phyloP scores from a whole-genome alignment of 139 green algal genomes.

The Nannochloris sp. region DNA sequence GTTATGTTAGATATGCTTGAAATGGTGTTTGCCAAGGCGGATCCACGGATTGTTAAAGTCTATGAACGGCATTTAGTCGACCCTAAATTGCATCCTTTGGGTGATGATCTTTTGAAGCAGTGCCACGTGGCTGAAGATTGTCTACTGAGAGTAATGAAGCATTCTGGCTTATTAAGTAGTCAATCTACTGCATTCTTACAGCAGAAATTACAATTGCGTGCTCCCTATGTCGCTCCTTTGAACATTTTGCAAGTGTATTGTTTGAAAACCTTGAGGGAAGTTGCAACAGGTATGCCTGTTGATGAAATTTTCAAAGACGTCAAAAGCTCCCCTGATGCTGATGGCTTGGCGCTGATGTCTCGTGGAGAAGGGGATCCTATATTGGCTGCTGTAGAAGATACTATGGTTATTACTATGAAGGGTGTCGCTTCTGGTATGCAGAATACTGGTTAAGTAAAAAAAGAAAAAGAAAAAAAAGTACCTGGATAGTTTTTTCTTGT shows the following conservation, averaged over 20 bases:
- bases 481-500: slow-evolving; percentile 1
- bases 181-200: slow-evolving; percentile 64
- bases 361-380: slow-evolving; percentile 20
- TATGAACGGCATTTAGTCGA: slow-evolving; percentile 38
- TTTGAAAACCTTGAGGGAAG: slow-evolving; percentile 32
- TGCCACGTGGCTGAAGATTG: slow-evolving; percentile 42
- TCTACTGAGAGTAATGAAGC: slow-evolving; percentile 59
- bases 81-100: slow-evolving; percentile 51
- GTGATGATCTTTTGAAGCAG: slow-evolving; percentile 47
- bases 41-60: slow-evolving; percentile 66
- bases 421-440: slow-evolving; percentile 96
- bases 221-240: slow-evolving; percentile 85
- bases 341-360: slow-evolving; percentile 24
- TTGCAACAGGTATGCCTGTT: slow-evolving; percentile 21
- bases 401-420: slow-evolving; percentile 84
- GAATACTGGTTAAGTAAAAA: slow-evolving; percentile 81
- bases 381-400: slow-evolving; percentile 39
- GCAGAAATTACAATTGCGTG: slow-evolving; percentile 76
- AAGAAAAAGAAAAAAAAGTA: not conserved
- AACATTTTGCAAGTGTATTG: slow-evolving; percentile 87
- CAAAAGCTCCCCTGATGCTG: slow-evolving; percentile 9
- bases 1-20: slow-evolving; percentile 95
- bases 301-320: slow-evolving; percentile 14
- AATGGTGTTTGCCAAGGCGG: slow-evolving; percentile 97
- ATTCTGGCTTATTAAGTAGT: slow-evolving; percentile 53